Evolutionary conservation across 805 yeast species (phyloP).

Genomic region (Wilhelminamyces savonicus): DNA sequence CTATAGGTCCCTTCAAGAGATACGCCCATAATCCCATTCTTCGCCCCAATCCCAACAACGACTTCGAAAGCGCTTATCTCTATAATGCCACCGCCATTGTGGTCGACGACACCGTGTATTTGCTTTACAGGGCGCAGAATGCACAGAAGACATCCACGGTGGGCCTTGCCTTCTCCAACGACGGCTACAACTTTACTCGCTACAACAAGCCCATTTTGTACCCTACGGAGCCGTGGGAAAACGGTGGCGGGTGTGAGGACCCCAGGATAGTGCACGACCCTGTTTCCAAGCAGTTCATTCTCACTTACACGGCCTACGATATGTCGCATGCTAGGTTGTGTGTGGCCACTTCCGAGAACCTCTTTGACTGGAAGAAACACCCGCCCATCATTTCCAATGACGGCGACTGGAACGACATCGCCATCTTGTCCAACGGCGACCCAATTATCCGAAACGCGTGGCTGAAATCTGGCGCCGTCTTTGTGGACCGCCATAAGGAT

Average conservation of each 20-base stretch:
- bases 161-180: conserved; percentile 37
- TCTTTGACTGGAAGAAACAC: conserved; percentile 32
- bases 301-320: conserved; percentile 39
- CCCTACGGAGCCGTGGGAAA: conserved; percentile 35
- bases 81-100: conserved; percentile 40
- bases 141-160: conserved; percentile 24
- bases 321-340: conserved; percentile 27
- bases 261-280: conserved; percentile 38
- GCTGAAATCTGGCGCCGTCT: conserved; percentile 39
- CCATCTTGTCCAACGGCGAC: conserved; percentile 16
- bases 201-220: conserved; percentile 24
- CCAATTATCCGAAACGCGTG: conserved; percentile 24
- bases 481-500: conserved; percentile 23
- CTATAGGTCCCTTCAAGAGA: conserved; percentile 35
- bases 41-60: conserved; percentile 29
- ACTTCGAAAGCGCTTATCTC: conserved; percentile 32
- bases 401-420: conserved; percentile 26
- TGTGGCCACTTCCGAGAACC: conserved; percentile 30
- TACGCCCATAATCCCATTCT: conserved; percentile 33
- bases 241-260: conserved; percentile 37
- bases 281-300: conserved; percentile 23
- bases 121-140: conserved; percentile 36
- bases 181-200: conserved; percentile 28
- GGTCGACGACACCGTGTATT: conserved; percentile 27
- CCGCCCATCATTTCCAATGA: conserved; percentile 25